Evolutionary conservation across 208 protist genomes (phyloP).

Genomic region (Trypanosoma boissoni): DNA sequence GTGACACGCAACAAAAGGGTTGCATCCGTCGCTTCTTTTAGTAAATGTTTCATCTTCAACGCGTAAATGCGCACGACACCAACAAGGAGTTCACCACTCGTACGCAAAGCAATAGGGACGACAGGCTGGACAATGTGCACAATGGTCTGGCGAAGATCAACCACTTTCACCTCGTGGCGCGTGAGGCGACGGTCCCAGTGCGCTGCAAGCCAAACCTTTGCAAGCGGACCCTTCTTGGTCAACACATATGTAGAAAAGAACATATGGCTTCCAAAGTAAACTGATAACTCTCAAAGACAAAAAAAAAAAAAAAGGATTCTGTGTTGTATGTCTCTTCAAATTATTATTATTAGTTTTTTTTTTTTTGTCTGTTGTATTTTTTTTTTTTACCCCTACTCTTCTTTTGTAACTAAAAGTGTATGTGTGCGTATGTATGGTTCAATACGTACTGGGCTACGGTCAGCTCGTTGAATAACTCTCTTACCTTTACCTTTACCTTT

Average conservation of each 20-base stretch:
- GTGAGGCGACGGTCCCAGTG: constrained; percentile 96
- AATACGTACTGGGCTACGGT: too few relatives aligned
- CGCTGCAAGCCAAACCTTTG: constrained; percentile 96
- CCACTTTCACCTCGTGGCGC: constrained; percentile 88
- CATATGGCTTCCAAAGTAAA: constrained; percentile 49
- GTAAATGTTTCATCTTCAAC: constrained; percentile 89
- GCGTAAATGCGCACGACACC: constrained; percentile 97
- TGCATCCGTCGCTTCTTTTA: constrained; percentile 86
- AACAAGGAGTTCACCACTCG: constrained; percentile 95
- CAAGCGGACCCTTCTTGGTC: constrained; percentile 94
- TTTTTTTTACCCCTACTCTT: neutral
- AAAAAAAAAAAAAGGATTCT: too few relatives aligned
- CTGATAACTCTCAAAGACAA: neutral
- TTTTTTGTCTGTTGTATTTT: too few relatives aligned
- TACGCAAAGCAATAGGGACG: constrained; percentile 95
- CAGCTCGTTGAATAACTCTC: too few relatives aligned
- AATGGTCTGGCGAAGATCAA: constrained; percentile 90
- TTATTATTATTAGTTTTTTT: too few relatives aligned
- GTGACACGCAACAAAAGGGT: constrained; percentile 66
- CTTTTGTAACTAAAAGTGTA: too few relatives aligned
- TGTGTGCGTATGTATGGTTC: too few relatives aligned
- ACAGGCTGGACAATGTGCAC: constrained; percentile 92
- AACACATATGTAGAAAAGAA: constrained; percentile 97
- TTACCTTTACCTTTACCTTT: constrained; percentile 3
- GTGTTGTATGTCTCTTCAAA: too few relatives aligned